Conservation (phyloP, 2,329 filamentous ascomycete species). For the Tolypocladium sp. region DNA sequence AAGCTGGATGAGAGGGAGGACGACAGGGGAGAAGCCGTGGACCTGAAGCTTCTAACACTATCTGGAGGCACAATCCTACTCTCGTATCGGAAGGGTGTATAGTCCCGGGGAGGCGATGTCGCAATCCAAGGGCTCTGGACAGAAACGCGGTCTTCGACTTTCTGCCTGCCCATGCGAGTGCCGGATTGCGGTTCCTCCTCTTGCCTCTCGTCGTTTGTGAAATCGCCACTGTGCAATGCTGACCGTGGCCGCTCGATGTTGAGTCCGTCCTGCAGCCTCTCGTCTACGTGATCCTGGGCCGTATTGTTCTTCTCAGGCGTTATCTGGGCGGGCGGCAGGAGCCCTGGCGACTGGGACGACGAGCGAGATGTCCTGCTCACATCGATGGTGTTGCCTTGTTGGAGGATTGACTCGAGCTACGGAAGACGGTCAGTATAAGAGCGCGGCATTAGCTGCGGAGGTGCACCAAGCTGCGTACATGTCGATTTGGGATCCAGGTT, state of each 20-base stretch:
- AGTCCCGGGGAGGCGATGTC: constrained; percentile 47
- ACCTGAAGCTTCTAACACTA: constrained; percentile 26
- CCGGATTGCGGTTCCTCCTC: constrained; percentile 5
- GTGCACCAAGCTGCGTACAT: constrained; percentile 32
- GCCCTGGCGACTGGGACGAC: constrained; percentile 25
- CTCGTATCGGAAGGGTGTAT: constrained; percentile 35
- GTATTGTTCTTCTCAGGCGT: constrained; percentile 33
- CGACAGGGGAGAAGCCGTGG: constrained; percentile 51
- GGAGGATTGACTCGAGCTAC: constrained; percentile 29
- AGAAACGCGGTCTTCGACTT: neutral
- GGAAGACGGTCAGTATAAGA: neutral
- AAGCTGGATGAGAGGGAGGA: constrained; percentile 74
- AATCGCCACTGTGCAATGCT: constrained; percentile 59
- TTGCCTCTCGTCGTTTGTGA: constrained; percentile 34
- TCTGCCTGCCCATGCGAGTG: neutral
- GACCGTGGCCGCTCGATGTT: constrained; percentile 78
- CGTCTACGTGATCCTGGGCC: constrained; percentile 16
- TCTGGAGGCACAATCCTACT: constrained; percentile 19
- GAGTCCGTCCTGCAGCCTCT: constrained; percentile 42
- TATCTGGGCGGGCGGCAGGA: constrained; percentile 38
- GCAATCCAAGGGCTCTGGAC: constrained; percentile 35
- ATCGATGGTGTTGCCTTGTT: constrained; percentile 10
- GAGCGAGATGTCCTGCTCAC: constrained; percentile 16
- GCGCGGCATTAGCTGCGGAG: neutral
- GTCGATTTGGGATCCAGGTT: constrained; percentile 59